Percentiles rank a stretch among this genome's conserved stretches.
phyloP scores from a whole-genome alignment of 78 protist genomes.

The Isochrysis galbana region DNA sequence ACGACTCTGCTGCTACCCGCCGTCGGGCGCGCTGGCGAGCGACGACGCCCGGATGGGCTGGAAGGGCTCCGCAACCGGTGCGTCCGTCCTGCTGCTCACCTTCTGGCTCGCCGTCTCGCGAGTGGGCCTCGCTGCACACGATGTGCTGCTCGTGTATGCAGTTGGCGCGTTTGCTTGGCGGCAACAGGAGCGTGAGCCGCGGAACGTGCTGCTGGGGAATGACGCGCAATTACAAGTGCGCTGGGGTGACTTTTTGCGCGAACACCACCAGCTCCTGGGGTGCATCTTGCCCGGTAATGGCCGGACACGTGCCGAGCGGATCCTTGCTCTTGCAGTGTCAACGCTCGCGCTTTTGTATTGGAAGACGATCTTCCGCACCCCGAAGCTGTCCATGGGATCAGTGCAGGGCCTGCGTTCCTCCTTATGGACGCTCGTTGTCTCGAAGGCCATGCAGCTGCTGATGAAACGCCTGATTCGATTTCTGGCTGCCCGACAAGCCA shows the following conservation, averaged over 20 bases:
- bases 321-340: neutral
- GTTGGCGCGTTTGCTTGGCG: neutral
- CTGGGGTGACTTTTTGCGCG: neutral
- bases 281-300: neutral
- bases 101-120: neutral
- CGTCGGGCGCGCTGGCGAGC: no score
- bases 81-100: neutral
- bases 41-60: no score
- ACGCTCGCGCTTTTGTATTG: constrained; percentile 15
- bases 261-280: neutral
- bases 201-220: neutral
- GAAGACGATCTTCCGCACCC: neutral
- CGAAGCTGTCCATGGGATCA: neutral
- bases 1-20: no score
- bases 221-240: neutral
- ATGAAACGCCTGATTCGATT: neutral
- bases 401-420: constrained; percentile 16
- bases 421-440: neutral
- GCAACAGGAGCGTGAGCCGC: neutral
- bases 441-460: constrained; percentile 13
- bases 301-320: neutral
- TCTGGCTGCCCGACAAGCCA: neutral
- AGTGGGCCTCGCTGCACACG: neutral
- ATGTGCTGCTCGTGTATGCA: neutral
- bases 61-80: no score